phyloP scores from a whole-genome alignment of 768 basidiomycete species.

The Crassisporium funariophilum region DNA sequence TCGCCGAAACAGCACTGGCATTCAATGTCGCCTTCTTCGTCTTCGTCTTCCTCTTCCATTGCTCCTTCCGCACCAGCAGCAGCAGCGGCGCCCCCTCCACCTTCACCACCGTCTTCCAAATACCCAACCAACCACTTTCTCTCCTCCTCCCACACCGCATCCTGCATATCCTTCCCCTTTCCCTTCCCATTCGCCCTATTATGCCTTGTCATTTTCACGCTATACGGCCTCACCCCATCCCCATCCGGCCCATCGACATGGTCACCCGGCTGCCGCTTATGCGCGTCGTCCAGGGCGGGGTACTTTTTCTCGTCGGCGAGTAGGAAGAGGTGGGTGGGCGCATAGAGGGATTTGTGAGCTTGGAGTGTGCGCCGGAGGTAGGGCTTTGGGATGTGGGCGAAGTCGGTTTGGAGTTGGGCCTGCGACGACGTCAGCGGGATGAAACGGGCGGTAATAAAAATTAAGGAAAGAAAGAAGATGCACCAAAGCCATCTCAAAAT shows the following conservation, averaged over 20 bases:
- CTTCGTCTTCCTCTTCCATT: conserved; percentile 21
- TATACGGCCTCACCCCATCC: too few species aligned
- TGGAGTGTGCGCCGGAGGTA: conserved; percentile 51
- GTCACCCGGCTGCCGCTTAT: too few species aligned
- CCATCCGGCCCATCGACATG: too few species aligned
- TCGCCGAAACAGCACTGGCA: conserved; percentile 86
- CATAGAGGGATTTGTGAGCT: conserved; percentile 53
- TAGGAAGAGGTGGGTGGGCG: conserved; percentile 62
- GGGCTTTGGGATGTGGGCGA: conserved; percentile 56
- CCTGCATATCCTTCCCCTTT: conserved; percentile 28
- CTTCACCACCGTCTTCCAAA: conserved; percentile 12
- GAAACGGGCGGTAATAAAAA: neutral
- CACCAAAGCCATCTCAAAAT: conserved; percentile 57
- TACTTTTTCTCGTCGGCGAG: conserved; percentile 36
- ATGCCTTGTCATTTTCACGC: too few species aligned
- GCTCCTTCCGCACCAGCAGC: conserved; percentile 1
- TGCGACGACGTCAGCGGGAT: neutral
- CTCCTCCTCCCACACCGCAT: conserved; percentile 50
- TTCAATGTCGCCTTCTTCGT: conserved; percentile 65
- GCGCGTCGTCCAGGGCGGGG: too few species aligned
- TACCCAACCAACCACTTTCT: conserved; percentile 49
- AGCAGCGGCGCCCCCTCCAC: conserved; percentile 2
- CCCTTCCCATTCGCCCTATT: conserved; percentile 43
- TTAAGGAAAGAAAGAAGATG: conserved; percentile 13
- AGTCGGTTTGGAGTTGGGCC: conserved; percentile 48